Evolutionary conservation across 768 basidiomycete species (phyloP).

Genomic region (Leccinum arenicola): DNA sequence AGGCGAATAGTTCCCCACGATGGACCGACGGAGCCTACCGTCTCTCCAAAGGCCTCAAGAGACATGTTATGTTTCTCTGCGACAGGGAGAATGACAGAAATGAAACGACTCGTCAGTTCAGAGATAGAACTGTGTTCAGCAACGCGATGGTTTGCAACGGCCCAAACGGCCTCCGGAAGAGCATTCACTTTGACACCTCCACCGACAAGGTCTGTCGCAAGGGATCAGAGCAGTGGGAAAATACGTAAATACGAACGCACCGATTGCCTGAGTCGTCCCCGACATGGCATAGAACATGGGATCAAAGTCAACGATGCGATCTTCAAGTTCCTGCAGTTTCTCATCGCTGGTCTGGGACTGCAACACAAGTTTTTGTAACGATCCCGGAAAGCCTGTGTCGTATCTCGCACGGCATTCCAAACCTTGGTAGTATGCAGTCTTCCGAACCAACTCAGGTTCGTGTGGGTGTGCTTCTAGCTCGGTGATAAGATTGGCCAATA

Average conservation of each 20-base stretch:
- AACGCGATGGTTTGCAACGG: too few relatives aligned
- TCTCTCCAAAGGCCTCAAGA: too few relatives aligned
- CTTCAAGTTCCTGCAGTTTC: conserved; percentile 16
- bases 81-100: too few relatives aligned
- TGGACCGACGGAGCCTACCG: too few relatives aligned
- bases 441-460: conserved; percentile 28
- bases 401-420: conserved; percentile 43
- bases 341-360: conserved; percentile 22
- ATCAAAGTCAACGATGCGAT: conserved; percentile 21
- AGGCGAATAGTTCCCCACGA: too few relatives aligned
- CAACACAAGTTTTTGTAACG: conserved; percentile 16
- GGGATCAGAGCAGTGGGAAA: too few relatives aligned
- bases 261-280: conserved; percentile 28
- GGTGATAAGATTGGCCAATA: conserved; percentile 45
- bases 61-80: too few relatives aligned
- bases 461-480: conserved; percentile 46
- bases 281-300: conserved; percentile 18
- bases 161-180: too few relatives aligned
- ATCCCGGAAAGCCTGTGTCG: conserved; percentile 33
- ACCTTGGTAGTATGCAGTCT: conserved; percentile 26
- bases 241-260: conserved; percentile 7
- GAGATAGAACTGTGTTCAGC: too few relatives aligned
- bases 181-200: too few relatives aligned
- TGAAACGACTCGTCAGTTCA: too few relatives aligned
- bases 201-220: too few relatives aligned